phyloP scores from a whole-genome alignment of 805 yeast species.

The Metschnikowia reukaufii region DNA sequence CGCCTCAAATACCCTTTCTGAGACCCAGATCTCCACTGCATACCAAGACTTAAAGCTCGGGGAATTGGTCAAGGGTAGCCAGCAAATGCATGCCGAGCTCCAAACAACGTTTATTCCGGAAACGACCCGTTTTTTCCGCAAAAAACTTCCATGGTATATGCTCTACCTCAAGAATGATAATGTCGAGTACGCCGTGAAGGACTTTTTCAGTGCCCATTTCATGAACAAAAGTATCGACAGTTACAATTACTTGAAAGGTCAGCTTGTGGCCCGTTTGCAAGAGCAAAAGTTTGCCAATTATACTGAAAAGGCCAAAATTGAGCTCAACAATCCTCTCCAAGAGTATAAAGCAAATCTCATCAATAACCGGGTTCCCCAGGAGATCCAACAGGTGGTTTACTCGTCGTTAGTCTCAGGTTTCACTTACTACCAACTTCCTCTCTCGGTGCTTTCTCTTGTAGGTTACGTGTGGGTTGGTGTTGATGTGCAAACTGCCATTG shows the following conservation, averaged over 20 bases:
- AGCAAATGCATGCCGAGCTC: conserved; percentile 35
- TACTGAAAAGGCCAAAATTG: conserved; percentile 8
- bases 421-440: conserved; percentile 39
- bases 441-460: conserved; percentile 29
- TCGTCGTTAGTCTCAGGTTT: conserved; percentile 30
- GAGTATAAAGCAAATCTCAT: conserved; percentile 32
- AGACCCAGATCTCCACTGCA: conserved; percentile 18
- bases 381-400: conserved; percentile 41
- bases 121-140: conserved; percentile 30
- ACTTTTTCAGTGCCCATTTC: conserved; percentile 33
- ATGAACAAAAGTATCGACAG: conserved; percentile 41
- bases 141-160: conserved; percentile 41
- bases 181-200: conserved; percentile 43
- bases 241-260: conserved; percentile 40
- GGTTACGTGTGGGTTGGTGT: conserved; percentile 37
- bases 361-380: conserved; percentile 26
- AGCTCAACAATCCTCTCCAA: conserved; percentile 30
- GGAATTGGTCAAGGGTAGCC: conserved; percentile 30
- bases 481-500: conserved; percentile 31
- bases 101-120: conserved; percentile 35
- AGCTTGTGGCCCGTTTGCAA: conserved; percentile 31
- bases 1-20: conserved; percentile 15
- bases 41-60: conserved; percentile 24
- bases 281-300: conserved; percentile 26
- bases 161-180: conserved; percentile 43